phyloP scores from a whole-genome alignment of 202 grass and related monocot species.

The Dendrocalamus latiflorus region DNA sequence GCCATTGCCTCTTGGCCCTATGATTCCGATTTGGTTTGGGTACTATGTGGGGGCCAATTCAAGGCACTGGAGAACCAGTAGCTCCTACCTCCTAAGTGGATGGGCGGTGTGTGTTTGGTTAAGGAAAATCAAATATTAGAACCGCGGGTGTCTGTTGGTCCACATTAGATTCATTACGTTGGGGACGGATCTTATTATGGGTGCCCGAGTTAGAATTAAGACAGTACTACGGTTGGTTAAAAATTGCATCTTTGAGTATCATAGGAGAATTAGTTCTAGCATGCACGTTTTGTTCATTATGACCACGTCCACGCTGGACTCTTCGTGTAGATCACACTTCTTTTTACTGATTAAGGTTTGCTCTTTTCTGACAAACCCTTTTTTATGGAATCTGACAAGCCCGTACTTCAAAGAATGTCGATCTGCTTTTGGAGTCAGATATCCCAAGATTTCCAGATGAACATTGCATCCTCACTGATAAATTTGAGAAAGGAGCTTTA shows the following conservation, averaged over 20 bases:
- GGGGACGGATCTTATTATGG: background rate
- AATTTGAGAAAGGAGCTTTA: background rate
- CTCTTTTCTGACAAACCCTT: too few species aligned
- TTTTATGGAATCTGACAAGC: too few species aligned
- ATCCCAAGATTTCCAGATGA: background rate
- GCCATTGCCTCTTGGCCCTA: background rate
- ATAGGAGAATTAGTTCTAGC: background rate
- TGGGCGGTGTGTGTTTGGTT: background rate
- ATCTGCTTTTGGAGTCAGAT: background rate
- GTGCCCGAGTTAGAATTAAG: background rate
- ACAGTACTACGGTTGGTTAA: background rate
- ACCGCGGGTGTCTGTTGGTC: background rate
- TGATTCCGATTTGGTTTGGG: slow-evolving; percentile 18
- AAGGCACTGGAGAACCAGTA: background rate
- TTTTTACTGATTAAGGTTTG: background rate
- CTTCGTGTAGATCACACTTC: background rate
- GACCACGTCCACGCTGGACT: background rate
- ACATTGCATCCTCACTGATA: background rate
- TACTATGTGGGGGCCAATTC: background rate
- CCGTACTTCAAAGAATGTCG: background rate
- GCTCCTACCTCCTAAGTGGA: background rate
- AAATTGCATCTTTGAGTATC: background rate
- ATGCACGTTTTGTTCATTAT: background rate
- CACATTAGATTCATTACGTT: background rate
- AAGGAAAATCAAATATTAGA: background rate